These are phyloP conservation scores for Cercophora samala DNA, from an alignment of 495 filamentous ascomycete genomes.

Conservation along the genomic window DNA sequence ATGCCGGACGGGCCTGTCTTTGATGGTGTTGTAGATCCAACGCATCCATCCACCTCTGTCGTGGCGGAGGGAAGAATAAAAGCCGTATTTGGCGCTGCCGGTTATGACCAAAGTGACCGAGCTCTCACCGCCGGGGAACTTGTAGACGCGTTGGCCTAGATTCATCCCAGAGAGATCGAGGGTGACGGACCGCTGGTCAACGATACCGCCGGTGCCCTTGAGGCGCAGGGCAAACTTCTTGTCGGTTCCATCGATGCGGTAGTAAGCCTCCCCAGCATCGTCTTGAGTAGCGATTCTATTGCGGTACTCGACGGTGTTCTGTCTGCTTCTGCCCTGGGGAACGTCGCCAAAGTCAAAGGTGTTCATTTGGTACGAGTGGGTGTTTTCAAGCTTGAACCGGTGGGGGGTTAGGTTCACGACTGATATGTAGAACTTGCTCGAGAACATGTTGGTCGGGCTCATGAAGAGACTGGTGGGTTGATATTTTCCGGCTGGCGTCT, in stretches of 20 bases:
- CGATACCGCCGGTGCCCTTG: slow-evolving; percentile 15
- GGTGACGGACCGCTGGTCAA: slow-evolving; percentile 19
- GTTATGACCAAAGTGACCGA: slow-evolving; percentile 29
- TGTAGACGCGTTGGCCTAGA: slow-evolving; percentile 30
- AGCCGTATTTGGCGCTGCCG: slow-evolving; percentile 29
- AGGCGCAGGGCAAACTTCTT: slow-evolving; percentile 22
- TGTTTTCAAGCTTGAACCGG: slow-evolving; percentile 28
- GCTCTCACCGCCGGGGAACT: slow-evolving; percentile 28
- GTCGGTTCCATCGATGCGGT: slow-evolving; percentile 27
- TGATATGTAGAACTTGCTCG: slow-evolving; percentile 27
- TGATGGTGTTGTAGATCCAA: slow-evolving; percentile 30
- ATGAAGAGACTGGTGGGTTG: slow-evolving; percentile 18
- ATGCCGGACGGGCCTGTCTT: slow-evolving; percentile 26
- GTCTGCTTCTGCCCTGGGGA: slow-evolving; percentile 23
- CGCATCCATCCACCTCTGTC: slow-evolving; percentile 36
- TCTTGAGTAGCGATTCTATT: slow-evolving; percentile 18
- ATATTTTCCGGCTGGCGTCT: slow-evolving; percentile 17
- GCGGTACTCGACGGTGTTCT: slow-evolving; percentile 27
- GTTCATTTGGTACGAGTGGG: slow-evolving; percentile 34
- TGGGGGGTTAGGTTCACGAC: slow-evolving; percentile 37
- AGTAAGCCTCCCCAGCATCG: slow-evolving; percentile 33
- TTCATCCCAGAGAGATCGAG: slow-evolving; percentile 26
- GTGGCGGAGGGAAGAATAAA: slow-evolving; percentile 28
- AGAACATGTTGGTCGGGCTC: slow-evolving; percentile 7
- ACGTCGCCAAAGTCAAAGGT: slow-evolving; percentile 23